Base-by-base conservation (phyloP, 371 early-diverging fungal species). In the Mucor circinelloides region DNA sequence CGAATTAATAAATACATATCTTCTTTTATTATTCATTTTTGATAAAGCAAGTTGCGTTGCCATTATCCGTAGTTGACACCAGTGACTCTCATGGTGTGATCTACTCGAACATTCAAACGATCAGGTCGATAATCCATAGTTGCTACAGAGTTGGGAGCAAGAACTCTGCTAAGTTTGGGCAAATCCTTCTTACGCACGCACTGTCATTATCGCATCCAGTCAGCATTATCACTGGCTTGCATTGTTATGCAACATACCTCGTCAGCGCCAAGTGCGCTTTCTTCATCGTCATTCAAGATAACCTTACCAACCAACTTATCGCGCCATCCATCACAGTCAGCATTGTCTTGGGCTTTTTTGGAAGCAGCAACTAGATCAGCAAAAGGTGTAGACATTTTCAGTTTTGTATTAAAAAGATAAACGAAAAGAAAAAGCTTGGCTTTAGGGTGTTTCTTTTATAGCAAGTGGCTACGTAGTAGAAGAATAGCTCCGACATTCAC, bases 61-160 rank as follows among this genome's bases (percentile, higher is more conserved):
- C 10, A 46, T 78, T 71, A 83, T 30, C 83, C 81, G 60, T 71
- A 75, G 31, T 71, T 63, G 0, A 79, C 76, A 63, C 66, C 68
- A 7, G 56, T 63, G 5, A 75, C 67, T 48, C 65, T 66, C 56
- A 65, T 73, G 28, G 58, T 70, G 3, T 69, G 55, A 54, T 80
- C 79, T 23, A 83, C 60, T 12, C 63, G 55, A 10, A 83, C 58
- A 60, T 83, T 83, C 12, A 83, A 61, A 7, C 83, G 74, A 0
- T 77, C 75, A 12, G 78, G 71, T 17, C 75, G 63, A 42, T 63
- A 81, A 46, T 81, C 83, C 79, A 72, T 77, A 0, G 83, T 83
- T 48, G 68, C 31, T 0, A 76, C 19, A 7, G 70, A 58, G 44
- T 72, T 69, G 7, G 74, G 77, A 2, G 67, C 25, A 17, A 80